phyloP scores from a whole-genome alignment of 768 basidiomycete species.

The Austroboletus festivus region DNA sequence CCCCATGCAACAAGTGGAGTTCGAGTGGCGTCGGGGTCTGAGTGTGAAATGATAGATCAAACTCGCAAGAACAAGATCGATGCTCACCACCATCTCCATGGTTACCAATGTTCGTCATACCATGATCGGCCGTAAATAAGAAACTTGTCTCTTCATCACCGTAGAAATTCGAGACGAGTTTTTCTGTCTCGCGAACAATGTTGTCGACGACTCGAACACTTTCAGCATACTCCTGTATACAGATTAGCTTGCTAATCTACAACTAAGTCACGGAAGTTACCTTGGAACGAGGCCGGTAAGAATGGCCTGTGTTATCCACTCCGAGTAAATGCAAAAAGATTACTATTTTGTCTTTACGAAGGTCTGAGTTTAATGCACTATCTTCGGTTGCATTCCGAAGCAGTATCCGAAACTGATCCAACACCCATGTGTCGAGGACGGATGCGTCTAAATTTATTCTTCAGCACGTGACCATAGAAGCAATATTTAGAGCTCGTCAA shows the following conservation, averaged over 20 bases:
- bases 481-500: constrained; percentile 13
- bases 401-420: constrained; percentile 61
- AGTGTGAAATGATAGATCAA: constrained; percentile 3
- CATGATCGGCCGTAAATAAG: constrained; percentile 86
- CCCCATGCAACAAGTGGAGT: constrained; percentile 87
- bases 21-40: constrained; percentile 84
- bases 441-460: constrained; percentile 57
- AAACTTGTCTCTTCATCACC: constrained; percentile 66
- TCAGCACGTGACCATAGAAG: not conserved
- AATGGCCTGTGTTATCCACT: constrained; percentile 83
- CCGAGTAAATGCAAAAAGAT: constrained; percentile 86
- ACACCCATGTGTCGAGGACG: constrained; percentile 72
- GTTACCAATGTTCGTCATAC: constrained; percentile 86
- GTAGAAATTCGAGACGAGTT: constrained; percentile 61
- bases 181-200: constrained; percentile 66
- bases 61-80: not conserved
- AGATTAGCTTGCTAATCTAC: not conserved
- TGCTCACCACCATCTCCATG: constrained; percentile 80
- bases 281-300: constrained; percentile 78
- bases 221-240: constrained; percentile 74
- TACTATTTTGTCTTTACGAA: constrained; percentile 59
- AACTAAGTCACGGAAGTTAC: constrained; percentile 33
- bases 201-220: constrained; percentile 78
- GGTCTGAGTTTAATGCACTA: constrained; percentile 42
- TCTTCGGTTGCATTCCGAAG: constrained; percentile 63